Percentiles rank a stretch among this genome's conserved stretches.
Evolutionary conservation across 495 filamentous ascomycete species (phyloP).

Genomic region (Penicillium arizonense): DNA sequence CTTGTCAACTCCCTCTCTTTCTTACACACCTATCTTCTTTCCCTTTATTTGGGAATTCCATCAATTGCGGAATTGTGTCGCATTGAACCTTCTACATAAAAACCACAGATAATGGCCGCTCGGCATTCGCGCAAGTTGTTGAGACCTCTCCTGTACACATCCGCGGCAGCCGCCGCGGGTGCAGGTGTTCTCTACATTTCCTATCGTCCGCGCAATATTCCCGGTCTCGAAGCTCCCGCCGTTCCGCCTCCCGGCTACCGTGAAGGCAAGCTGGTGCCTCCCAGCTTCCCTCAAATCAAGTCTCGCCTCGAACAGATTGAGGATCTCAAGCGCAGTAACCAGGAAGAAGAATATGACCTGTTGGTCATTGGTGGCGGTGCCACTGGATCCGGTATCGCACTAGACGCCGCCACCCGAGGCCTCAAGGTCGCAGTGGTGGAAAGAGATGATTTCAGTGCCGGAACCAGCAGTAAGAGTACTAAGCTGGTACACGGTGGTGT

Average conservation of each 20-base stretch:
- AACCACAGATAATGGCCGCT: conserved; percentile 51
- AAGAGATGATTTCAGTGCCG: conserved; percentile 89
- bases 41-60: conserved; percentile 11
- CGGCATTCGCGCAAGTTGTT: conserved; percentile 56
- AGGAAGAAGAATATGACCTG: conserved; percentile 68
- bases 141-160: conserved; percentile 59
- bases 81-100: neutral
- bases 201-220: conserved; percentile 83
- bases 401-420: conserved; percentile 91
- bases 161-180: conserved; percentile 55
- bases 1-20: neutral
- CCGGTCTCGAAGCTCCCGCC: conserved; percentile 73
- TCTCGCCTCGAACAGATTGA: conserved; percentile 58
- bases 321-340: conserved; percentile 44
- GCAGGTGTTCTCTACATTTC: conserved; percentile 70
- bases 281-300: conserved; percentile 78
- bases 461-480: conserved; percentile 95
- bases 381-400: conserved; percentile 87
- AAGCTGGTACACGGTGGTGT: conserved; percentile 98
- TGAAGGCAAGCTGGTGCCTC: conserved; percentile 75
- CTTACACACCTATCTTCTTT: neutral
- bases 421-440: conserved; percentile 94
- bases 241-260: conserved; percentile 81
- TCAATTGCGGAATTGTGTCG: conserved; percentile 5
- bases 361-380: conserved; percentile 91